Evolutionary conservation across 805 yeast genomes (phyloP), one percentile per base, ranked within the genome.

Genomic region (Suhomyces faveliae): DNA sequence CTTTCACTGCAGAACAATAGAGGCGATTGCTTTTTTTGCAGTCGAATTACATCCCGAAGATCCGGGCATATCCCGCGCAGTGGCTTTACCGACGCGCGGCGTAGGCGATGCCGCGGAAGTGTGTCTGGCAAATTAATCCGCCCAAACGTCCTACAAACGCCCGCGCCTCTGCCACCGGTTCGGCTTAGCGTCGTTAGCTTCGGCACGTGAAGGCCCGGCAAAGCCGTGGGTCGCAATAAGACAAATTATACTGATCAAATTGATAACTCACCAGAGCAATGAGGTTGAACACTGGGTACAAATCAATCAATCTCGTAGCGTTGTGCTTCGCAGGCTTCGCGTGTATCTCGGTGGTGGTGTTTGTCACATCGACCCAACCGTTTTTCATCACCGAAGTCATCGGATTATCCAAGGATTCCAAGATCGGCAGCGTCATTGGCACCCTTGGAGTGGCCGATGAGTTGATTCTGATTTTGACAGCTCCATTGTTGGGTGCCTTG

Each of bases 401-500:
- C 8, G 62, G 63, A 0, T 47, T 66, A 20, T 40, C 50, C 13
- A 43, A 59, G 11, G 57, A 57, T 38, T 53, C 50, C n/a, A 58
- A 62, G 22, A 57, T 71, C 30, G 77, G 76, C 0, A 46, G 55
- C 22, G 50, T 63, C 22, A 63, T 70, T 10, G 77, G 77, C 1
- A 51, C 59, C 6, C 51, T 71, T 37, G 75, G 75, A 1, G 76
- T 82, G 37, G 76, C 74, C 13, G 90, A 85, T 59, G 90, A 85
- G 59, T 49, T 84, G 8, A 64, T 80, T 0, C 71, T 81, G 4
- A 76, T 85, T 43, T 41, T 72, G 0, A 54, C 74, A 13, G 76
- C 86, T 10, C 90, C 91, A 0, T 62, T 84, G 19, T 65, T 84
- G 52, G 92, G 91, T 3, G 78, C 85, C 0, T 56, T 81, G 22